Evolutionary conservation across 306 rosid genomes (phyloP).

Genomic region (Vigna angularis): DNA sequence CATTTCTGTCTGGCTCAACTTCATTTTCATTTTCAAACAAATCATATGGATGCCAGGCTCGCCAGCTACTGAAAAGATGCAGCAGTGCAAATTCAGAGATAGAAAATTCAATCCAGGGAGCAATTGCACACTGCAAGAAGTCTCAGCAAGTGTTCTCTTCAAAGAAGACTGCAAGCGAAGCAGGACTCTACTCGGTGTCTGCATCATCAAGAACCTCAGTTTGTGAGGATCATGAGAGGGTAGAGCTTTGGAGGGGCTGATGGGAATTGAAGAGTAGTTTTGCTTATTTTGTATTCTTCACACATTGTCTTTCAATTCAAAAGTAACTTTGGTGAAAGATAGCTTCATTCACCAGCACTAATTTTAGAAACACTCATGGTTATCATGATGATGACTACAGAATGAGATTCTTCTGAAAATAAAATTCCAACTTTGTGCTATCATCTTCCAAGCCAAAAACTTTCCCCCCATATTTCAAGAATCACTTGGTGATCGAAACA

Average conservation of each 20-base stretch:
- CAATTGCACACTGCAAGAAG: constrained; percentile 95
- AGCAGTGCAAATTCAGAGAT: constrained; percentile 80
- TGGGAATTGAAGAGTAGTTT: constrained; percentile 35
- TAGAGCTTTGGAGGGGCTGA: constrained; percentile 66
- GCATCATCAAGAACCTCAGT: constrained; percentile 53
- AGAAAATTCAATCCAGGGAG: constrained; percentile 93
- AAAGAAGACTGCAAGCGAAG: constrained; percentile 59
- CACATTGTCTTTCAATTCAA: constrained; percentile 42
- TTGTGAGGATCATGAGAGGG: constrained; percentile 63
- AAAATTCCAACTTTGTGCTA: constrained; percentile 2
- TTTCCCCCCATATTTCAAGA: background rate
- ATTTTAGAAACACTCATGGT: constrained; percentile 44
- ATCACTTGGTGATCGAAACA: background rate
- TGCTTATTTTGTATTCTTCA: constrained; percentile 26
- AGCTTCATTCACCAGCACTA: constrained; percentile 42
- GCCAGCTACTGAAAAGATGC: constrained; percentile 72
- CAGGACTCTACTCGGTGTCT: constrained; percentile 62
- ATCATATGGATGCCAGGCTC: constrained; percentile 54
- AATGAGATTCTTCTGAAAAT: constrained; percentile 35
- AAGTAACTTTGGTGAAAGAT: constrained; percentile 42
- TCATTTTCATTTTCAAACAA: constrained; percentile 65
- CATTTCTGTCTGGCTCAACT: constrained; percentile 50
- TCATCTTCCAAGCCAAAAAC: constrained; percentile 29
- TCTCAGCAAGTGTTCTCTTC: constrained; percentile 68
- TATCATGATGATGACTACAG: background rate